phyloP scores from a whole-genome alignment of 768 basidiomycete species.

The Cyclocybe cylindracea region DNA sequence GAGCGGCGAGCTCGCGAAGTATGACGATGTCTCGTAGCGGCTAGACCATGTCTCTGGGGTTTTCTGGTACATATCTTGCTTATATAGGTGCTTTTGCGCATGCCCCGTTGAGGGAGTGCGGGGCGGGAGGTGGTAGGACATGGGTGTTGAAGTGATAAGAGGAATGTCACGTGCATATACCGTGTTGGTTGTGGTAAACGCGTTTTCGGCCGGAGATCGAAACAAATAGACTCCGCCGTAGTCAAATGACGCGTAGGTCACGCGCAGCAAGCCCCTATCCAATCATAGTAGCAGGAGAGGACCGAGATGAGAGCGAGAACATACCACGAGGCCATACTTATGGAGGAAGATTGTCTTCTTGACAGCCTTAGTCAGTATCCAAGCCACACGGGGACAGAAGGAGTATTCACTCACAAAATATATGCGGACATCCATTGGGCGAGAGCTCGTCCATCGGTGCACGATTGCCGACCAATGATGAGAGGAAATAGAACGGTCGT shows the following conservation, averaged over 20 bases:
- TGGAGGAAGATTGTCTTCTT: too few relatives aligned
- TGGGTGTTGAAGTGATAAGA: constrained; percentile 48
- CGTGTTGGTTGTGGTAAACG: constrained; percentile 41
- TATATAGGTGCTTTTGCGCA: constrained; percentile 18
- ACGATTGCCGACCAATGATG: too few relatives aligned
- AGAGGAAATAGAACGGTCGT: too few relatives aligned
- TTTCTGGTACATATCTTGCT: constrained; percentile 16
- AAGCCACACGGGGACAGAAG: too few relatives aligned
- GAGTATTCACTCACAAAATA: too few relatives aligned
- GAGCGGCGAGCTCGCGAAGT: constrained; percentile 33
- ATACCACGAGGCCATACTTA: too few relatives aligned
- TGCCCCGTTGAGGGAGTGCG: constrained; percentile 21
- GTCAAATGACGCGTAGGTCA: constrained; percentile 34
- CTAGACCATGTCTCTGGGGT: constrained; percentile 17
- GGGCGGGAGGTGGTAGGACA: constrained; percentile 35
- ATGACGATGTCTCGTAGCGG: constrained; percentile 17
- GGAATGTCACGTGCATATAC: constrained; percentile 38
- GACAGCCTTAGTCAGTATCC: too few relatives aligned
- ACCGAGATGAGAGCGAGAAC: too few relatives aligned
- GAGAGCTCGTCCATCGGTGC: too few relatives aligned
- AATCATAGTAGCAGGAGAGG: too few relatives aligned
- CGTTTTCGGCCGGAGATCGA: constrained; percentile 41
- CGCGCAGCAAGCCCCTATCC: constrained; percentile 12
- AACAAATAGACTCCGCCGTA: constrained; percentile 27
- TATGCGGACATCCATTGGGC: too few relatives aligned